These are phyloP conservation scores for Aphanomyces astaci DNA, from an alignment of 352 stramenopile genomes.

Conservation along the genomic window DNA sequence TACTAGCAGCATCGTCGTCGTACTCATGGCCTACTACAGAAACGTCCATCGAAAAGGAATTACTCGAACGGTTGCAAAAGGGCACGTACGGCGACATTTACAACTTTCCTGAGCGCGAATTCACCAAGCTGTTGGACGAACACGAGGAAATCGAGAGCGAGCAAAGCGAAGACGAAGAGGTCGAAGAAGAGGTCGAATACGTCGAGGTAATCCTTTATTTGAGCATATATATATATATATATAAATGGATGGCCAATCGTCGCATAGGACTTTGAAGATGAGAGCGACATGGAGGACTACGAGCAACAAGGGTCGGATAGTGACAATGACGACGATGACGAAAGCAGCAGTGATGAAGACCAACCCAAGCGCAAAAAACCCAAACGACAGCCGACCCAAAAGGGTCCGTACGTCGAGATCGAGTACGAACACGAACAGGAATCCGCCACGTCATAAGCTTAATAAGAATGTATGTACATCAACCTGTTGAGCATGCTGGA, in stretches of 20 bases:
- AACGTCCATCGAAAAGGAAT: conserved; percentile 93
- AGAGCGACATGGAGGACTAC: conserved; percentile 87
- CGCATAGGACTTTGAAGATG: conserved; percentile 75
- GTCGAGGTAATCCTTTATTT: no score
- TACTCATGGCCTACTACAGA: no score
- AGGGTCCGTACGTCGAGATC: conserved; percentile 71
- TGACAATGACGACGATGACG: conserved; percentile 37
- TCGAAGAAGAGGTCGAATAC: conserved; percentile 66
- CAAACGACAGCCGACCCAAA: conserved; percentile 25
- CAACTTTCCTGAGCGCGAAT: conserved; percentile 95
- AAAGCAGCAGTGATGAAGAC: conserved; percentile 29
- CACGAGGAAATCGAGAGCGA: conserved; percentile 73
- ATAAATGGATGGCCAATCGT: no score
- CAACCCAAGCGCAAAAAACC: conserved; percentile 46
- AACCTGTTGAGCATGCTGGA: background rate
- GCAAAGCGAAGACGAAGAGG: conserved; percentile 50
- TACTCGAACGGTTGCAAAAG: conserved; percentile 95
- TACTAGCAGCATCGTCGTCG: background rate
- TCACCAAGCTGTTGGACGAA: conserved; percentile 78
- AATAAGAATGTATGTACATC: no score
- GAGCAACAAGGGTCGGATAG: conserved; percentile 55
- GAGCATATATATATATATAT: no score
- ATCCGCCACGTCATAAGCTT: conserved; percentile 23
- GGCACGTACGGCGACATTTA: conserved; percentile 99
- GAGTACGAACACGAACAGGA: conserved; percentile 79